These are phyloP conservation scores for Pythium coloratum DNA, from an alignment of 352 stramenopile species.

Conservation along the genomic window DNA sequence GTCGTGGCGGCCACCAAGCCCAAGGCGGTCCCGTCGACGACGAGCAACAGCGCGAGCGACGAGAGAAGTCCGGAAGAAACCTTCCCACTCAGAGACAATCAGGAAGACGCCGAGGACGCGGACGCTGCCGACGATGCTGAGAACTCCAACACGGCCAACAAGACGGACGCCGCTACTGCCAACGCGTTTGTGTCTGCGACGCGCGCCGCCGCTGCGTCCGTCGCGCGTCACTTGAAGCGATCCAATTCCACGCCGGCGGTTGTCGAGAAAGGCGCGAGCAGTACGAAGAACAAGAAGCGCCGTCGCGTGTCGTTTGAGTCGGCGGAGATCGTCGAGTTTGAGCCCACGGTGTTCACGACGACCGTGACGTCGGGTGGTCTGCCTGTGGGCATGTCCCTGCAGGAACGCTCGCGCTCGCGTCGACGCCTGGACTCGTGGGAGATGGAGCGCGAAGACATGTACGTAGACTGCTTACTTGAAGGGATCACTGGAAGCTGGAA, in stretches of 20 bases:
- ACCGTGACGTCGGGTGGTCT: constrained; percentile 78
- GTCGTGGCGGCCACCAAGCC: constrained; percentile 15
- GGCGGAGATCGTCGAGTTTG: constrained; percentile 85
- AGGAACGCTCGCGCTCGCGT: constrained; percentile 73
- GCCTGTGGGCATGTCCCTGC: constrained; percentile 72
- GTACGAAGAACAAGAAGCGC: constrained; percentile 58
- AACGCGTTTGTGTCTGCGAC: neutral
- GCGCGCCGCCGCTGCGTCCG: neutral
- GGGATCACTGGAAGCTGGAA: neutral
- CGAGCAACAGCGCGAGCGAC: constrained; percentile 1
- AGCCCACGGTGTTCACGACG: constrained; percentile 81
- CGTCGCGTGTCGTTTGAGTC: constrained; percentile 73
- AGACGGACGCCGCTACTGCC: neutral
- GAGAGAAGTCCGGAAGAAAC: constrained; percentile 11
- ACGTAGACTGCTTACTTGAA: constrained; percentile 26
- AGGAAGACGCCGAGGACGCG: neutral
- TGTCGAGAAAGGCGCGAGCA: neutral
- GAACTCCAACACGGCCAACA: constrained; percentile 19
- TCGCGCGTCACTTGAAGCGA: constrained; percentile 13
- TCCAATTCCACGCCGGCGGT: constrained; percentile 8
- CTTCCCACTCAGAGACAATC: neutral
- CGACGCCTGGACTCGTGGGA: constrained; percentile 80
- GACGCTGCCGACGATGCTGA: neutral
- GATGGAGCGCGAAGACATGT: constrained; percentile 67
- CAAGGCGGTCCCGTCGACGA: constrained; percentile 24